Conservation (phyloP, 2,329 filamentous ascomycete genomes). For the Colletotrichum sp. region DNA sequence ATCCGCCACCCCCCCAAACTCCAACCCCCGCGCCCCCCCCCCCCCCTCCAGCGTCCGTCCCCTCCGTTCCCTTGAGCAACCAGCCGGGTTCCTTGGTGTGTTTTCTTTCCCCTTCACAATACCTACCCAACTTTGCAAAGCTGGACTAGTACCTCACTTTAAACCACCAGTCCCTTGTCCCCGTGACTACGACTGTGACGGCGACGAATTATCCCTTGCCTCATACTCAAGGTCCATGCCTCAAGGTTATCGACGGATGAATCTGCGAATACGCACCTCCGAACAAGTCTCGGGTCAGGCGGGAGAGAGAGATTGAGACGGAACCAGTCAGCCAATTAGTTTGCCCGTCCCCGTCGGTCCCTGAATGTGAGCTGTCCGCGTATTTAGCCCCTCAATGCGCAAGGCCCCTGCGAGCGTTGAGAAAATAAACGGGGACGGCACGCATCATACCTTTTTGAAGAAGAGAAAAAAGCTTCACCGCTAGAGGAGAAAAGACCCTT, state of each 20-base stretch:
- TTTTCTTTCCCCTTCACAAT: not conserved
- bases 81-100: not conserved
- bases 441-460: not conserved
- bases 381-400: not conserved
- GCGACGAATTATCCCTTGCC: not conserved
- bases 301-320: not conserved
- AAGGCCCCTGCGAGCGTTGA: not conserved
- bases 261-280: not conserved
- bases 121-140: not conserved
- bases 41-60: not conserved
- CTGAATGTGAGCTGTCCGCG: not conserved
- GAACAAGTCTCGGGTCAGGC: not conserved
- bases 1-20: too few species aligned
- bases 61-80: not conserved
- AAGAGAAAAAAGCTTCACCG: not conserved
- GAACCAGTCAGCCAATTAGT: not conserved
- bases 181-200: not conserved
- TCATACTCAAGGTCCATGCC: not conserved
- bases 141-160: not conserved
- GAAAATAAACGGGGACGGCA: not conserved
- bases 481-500: not conserved
- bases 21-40: not conserved
- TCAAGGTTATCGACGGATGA: not conserved
- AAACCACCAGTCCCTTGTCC: not conserved
- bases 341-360: not conserved